A percentile compares a stretch with the other conserved stretches of the same genome.
Conservation (phyloP, 2,329 filamentous ascomycete genomes). For the Fusarium fujikuroi region DNA sequence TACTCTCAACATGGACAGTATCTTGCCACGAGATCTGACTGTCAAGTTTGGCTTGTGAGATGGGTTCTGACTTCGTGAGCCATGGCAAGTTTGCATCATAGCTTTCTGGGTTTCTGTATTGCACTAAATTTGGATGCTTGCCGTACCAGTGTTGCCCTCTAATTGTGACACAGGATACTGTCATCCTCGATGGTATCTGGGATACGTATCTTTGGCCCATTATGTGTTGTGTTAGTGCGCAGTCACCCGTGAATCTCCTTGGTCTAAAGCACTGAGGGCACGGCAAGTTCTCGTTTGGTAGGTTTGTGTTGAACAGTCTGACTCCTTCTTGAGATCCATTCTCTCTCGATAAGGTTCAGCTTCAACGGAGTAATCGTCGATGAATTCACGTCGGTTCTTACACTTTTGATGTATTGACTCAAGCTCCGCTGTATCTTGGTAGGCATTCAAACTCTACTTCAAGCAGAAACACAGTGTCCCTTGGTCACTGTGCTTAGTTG, state of each 20-base stretch:
- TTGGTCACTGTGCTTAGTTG: not conserved
- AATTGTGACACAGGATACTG: not conserved
- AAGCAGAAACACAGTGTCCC: not conserved
- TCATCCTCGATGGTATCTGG: not conserved
- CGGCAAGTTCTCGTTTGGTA: not conserved
- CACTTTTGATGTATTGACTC: not conserved
- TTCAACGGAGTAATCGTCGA: not conserved
- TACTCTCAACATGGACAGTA: not conserved
- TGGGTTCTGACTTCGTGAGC: not conserved
- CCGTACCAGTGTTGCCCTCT: not conserved
- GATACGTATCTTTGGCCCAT: not conserved
- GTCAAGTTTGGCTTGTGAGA: not conserved
- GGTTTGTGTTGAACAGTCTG: not conserved
- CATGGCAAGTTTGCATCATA: not conserved
- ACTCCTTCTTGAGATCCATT: not conserved
- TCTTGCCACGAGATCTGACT: constrained; percentile 9
- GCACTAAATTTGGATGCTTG: not conserved
- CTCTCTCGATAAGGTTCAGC: not conserved
- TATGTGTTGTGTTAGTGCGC: not conserved
- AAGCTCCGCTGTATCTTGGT: not conserved
- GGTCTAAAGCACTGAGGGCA: not conserved
- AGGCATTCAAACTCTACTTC: not conserved
- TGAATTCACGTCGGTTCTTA: not conserved
- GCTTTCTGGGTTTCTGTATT: not conserved
- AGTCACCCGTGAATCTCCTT: not conserved